A percentile compares a stretch with the other conserved stretches of the same genome.
Evolutionary conservation across 1,284 basidiomycete species (phyloP).

Genomic region (Puccinia polysora): DNA sequence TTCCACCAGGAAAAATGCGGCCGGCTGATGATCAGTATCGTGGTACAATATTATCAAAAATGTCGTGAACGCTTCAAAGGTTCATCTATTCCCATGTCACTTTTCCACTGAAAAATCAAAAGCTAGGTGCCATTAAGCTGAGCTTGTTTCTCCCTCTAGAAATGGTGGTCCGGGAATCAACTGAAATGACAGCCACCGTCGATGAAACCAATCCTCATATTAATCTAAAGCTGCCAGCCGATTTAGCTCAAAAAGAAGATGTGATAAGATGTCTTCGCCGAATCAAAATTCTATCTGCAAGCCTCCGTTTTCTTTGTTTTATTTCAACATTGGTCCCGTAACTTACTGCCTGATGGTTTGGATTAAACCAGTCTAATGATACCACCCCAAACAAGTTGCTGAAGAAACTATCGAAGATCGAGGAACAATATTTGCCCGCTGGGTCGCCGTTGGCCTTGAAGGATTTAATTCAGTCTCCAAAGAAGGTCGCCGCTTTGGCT

Average conservation of each 20-base stretch:
- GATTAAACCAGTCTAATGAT: conserved; percentile 13
- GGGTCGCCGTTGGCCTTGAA: conserved; percentile 58
- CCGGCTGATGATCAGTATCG: conserved; percentile 86
- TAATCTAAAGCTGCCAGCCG: conserved; percentile 62
- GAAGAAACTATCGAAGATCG: conserved; percentile 66
- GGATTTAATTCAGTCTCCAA: conserved; percentile 71
- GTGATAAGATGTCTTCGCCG: conserved; percentile 66
- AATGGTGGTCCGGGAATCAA: conserved; percentile 46
- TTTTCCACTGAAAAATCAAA: neutral
- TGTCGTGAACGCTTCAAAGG: conserved; percentile 81
- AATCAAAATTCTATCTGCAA: conserved; percentile 55
- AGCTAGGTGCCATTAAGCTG: neutral
- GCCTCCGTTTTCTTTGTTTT: conserved; percentile 46
- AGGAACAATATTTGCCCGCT: conserved; percentile 63
- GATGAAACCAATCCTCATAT: conserved; percentile 8
- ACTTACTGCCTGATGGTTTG: neutral
- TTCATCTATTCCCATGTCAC: conserved; percentile 14
- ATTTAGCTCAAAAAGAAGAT: conserved; percentile 80
- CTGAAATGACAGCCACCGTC: conserved; percentile 38
- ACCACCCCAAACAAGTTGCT: neutral
- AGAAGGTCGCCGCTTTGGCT: conserved; percentile 71
- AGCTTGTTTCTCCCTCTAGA: neutral
- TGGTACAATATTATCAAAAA: conserved; percentile 92
- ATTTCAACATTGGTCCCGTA: conserved; percentile 10
- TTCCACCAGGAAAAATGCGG: conserved; percentile 93